Conservation (phyloP, 169 alveolate species). For the Plasmodium berghei region DNA sequence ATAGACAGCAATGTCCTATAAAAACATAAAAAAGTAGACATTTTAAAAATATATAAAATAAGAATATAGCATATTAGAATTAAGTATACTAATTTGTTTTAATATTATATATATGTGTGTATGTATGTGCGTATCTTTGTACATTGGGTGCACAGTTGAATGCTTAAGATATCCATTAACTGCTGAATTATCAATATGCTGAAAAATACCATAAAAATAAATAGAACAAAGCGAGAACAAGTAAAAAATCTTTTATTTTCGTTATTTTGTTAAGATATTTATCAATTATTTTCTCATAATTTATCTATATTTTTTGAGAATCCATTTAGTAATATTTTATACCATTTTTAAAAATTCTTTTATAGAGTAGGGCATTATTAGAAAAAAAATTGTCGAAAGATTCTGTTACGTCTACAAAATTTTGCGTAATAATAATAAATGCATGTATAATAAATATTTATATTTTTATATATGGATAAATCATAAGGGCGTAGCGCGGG, state of each 20-base stretch:
- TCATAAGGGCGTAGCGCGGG: not conserved
- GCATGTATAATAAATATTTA: not conserved
- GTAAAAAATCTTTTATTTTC: constrained; percentile 28
- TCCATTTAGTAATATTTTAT: not conserved
- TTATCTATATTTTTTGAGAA: constrained; percentile 4
- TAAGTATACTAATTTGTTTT: constrained; percentile 16
- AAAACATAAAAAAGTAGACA: constrained; percentile 31
- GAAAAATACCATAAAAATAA: constrained; percentile 64
- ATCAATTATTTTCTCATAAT: constrained; percentile 11
- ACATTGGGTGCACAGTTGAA: constrained; percentile 3
- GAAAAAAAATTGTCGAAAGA: constrained; percentile 74
- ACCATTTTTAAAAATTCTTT: constrained; percentile 17
- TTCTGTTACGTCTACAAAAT: constrained; percentile 75
- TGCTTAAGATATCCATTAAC: constrained; percentile 23
- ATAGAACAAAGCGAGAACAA: constrained; percentile 75
- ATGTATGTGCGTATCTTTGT: constrained; percentile 7
- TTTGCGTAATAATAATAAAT: constrained; percentile 52
- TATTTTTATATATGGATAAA: not conserved
- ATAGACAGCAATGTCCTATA: constrained; percentile 15
- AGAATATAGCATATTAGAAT: not conserved
- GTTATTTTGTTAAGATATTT: not conserved
- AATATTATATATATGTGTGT: constrained; percentile 3
- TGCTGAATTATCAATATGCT: constrained; percentile 71
- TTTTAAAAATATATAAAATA: not conserved
- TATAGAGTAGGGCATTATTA: constrained; percentile 65